These are phyloP conservation scores for Helminthosporium solani DNA, from an alignment of 2,329 filamentous ascomycete genomes.

Conservation along the genomic window DNA sequence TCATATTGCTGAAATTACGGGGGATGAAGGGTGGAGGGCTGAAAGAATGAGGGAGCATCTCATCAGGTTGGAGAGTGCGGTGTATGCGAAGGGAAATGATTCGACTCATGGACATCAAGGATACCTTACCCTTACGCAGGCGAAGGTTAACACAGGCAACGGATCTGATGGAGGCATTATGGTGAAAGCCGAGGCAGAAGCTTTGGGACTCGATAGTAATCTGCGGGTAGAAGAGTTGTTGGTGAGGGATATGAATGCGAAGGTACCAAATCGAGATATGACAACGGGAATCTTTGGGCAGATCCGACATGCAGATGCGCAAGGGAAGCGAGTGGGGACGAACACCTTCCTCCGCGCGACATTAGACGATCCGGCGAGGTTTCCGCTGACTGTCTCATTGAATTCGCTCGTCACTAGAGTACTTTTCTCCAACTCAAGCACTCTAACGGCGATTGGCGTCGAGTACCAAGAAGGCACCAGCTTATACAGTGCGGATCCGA, in stretches of 20 bases:
- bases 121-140: conserved; percentile 4
- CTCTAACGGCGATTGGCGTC: conserved; percentile 50
- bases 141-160: background rate
- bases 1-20: conserved; percentile 57
- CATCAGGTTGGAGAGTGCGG: conserved; percentile 5
- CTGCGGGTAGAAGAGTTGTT: background rate
- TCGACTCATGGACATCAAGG: conserved; percentile 1
- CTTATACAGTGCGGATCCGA: conserved; percentile 44
- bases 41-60: conserved; percentile 61
- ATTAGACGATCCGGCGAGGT: conserved; percentile 58
- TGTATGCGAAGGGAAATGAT: background rate
- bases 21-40: conserved; percentile 60
- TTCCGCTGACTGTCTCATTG: conserved; percentile 56
- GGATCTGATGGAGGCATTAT: conserved; percentile 1
- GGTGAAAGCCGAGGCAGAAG: background rate
- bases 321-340: background rate
- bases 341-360: conserved; percentile 3
- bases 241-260: conserved; percentile 2
- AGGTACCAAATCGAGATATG: background rate
- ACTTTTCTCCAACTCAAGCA: conserved; percentile 61
- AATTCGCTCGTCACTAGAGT: conserved; percentile 67
- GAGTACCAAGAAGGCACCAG: conserved; percentile 43
- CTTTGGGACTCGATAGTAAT: background rate
- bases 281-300: conserved; percentile 1
- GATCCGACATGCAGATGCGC: background rate